Evolutionary conservation across 352 stramenopile genomes (phyloP), one percentile per base, ranked within the genome.

Genomic region (Pythium grandisporangium): DNA sequence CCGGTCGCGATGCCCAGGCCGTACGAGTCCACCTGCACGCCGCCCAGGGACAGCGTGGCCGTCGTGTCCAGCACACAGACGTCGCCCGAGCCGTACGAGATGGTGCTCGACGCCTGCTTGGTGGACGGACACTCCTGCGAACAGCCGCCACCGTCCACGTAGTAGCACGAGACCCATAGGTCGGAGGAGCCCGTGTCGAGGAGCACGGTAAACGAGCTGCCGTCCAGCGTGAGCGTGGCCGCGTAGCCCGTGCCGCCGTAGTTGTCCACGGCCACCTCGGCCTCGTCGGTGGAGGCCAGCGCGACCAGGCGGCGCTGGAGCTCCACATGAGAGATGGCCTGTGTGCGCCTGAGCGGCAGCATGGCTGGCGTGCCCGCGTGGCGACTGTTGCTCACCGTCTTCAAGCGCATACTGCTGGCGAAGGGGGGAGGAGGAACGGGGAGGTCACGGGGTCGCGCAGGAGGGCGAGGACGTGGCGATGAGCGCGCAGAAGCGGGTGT

Each of bases 171-270:
- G 48, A 90, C 53, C 73, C 77, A 90, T 6, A 85, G 52, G 51
- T 90, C 73, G 12, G 77, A 84, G 33, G 77, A 90, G 35, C 77
- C 77, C 6, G 73, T 90, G 57, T 90, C 76, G 16, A 89, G 58
- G 17, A 78, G 60, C 42, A 89, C 63, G 0, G 58, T 49, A 57
- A 70, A 84, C 2, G 46, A 49, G 5, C 53, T 51, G 36, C 41
- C 42, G 37, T 66, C 58, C 30, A 90, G 56, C n/a, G 39, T 30
- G 17, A 90, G 54, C 26, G 70, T 53, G 14, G 66, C 72, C 17
- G 75, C 72, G 69, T 85, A 90, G 44, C 80, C 80, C 17, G 70
- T 69, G 27, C 63, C 63, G 23, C 66, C 43, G 56, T 81, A 81
- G 44, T 75, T 80, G 39, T 56, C 52, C 50, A 82, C 57, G 23